These are phyloP conservation scores for Fraxinus cuspidata DNA, from an alignment of 257 asterid genomes.

Conservation along the genomic window DNA sequence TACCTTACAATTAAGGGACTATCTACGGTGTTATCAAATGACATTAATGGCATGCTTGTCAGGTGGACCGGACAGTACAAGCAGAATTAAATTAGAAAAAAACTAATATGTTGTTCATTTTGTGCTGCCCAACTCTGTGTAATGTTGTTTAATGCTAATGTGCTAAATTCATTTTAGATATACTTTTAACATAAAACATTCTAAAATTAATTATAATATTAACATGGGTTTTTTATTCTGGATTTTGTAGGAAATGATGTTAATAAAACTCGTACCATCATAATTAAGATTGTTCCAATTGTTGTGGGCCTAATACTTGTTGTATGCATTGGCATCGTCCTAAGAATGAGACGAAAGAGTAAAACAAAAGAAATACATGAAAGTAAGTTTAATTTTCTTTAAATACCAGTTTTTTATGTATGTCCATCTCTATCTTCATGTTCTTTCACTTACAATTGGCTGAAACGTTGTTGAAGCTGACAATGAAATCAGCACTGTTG, in stretches of 20 bases:
- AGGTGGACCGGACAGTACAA: no score
- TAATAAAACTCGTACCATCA: not conserved
- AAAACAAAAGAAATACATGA: not conserved
- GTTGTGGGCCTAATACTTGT: not conserved
- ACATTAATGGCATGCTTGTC: no score
- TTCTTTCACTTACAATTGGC: no score
- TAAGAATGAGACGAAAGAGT: not conserved
- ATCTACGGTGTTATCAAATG: no score
- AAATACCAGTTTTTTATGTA: no score
- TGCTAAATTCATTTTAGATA: no score
- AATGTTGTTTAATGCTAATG: not conserved
- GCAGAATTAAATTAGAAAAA: no score
- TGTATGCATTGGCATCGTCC: not conserved
- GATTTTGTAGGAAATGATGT: not conserved
- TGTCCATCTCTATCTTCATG: no score
- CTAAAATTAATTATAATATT: not conserved
- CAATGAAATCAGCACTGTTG: not conserved
- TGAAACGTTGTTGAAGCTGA: not conserved
- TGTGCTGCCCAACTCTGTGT: no score
- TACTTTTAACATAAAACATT: no score
- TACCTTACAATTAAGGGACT: no score
- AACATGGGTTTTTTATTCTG: not conserved
- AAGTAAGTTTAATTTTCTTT: not conserved
- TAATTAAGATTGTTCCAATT: not conserved
- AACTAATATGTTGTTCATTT: no score